Conservation (phyloP, 306 rosid genomes). For the Sicyos baderoa region DNA sequence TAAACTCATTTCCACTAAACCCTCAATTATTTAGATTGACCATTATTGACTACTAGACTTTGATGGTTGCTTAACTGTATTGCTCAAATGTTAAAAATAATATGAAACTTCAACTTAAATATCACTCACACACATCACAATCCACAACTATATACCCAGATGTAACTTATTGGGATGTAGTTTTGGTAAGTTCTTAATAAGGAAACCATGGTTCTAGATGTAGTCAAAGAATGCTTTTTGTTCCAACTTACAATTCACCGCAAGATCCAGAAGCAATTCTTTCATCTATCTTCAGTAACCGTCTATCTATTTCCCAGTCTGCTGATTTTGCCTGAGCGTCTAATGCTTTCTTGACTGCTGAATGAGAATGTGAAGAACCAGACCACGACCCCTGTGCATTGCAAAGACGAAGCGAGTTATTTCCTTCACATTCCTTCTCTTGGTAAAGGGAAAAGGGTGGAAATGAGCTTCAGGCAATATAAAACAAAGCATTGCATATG, state of each 20-base stretch:
- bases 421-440: conserved; percentile 15
- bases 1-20: neutral
- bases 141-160: conserved; percentile 81
- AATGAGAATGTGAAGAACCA: conserved; percentile 57
- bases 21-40: neutral
- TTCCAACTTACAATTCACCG: conserved; percentile 80
- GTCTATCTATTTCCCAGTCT: conserved; percentile 93
- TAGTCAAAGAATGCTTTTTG: conserved; percentile 10
- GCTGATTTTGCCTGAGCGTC: conserved; percentile 44
- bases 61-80: neutral
- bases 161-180: conserved; percentile 68
- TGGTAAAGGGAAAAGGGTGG: neutral
- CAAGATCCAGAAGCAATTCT: conserved; percentile 95
- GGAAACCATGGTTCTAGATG: neutral
- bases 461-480: neutral
- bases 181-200: conserved; percentile 24
- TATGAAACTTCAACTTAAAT: conserved; percentile 40
- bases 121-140: conserved; percentile 43
- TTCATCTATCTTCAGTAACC: conserved; percentile 74
- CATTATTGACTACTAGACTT: neutral
- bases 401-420: conserved; percentile 11
- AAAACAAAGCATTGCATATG: neutral
- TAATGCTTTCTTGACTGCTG: conserved; percentile 48
- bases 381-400: conserved; percentile 92
- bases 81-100: neutral